Evolutionary conservation across 495 filamentous ascomycete genomes (phyloP), one percentile per base, ranked within the genome.

Genomic region (Thermochaetoides thermophila): DNA sequence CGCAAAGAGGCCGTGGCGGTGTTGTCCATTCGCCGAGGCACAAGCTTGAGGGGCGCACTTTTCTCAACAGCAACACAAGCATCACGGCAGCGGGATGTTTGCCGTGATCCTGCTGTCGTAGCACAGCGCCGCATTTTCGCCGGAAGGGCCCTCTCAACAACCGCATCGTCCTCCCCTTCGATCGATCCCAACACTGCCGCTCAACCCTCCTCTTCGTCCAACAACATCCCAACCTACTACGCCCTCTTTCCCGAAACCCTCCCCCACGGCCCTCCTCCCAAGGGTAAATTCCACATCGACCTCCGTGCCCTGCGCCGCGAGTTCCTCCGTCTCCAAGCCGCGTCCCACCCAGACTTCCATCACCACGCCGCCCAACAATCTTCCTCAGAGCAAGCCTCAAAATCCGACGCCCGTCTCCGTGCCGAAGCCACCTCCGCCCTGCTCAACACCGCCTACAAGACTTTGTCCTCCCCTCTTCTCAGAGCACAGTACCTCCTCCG

Each of bases 391-490:
- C 4, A 10, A 24, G 9, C 16, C 27, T 12, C 9, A 29, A 38
- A 42, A 15, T 34, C 39, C 9, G 13, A 62, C 15, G 45, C 60
- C 29, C 31, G 46, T 35, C 38, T 40, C 41, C 29, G 62, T 16
- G 84, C 79, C 15, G 78, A 85, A 55, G 74, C 68, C 1, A 63
- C 75, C 4, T 86, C 79, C 3, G 71, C 83, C 7, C 66, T 68
- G 13, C 81, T 96, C 53, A 93, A 94, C 61, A 71, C 81, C 30
- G 89, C 89, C 0, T 95, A 91, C 66, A 74, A 70, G 39, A 91
- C 84, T 6, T 71, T 97, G 1, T 56, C 67, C 14, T 64, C 74
- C 36, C 84, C 89, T 19, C 64, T 97, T 2, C 56, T 64, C 17
- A 69, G 89, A 7, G 83, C 86, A 29, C 84, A 93, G 48, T 92